Evolutionary conservation across 208 protist genomes (phyloP).

Genomic region (Wallacemonas collosoma): DNA sequence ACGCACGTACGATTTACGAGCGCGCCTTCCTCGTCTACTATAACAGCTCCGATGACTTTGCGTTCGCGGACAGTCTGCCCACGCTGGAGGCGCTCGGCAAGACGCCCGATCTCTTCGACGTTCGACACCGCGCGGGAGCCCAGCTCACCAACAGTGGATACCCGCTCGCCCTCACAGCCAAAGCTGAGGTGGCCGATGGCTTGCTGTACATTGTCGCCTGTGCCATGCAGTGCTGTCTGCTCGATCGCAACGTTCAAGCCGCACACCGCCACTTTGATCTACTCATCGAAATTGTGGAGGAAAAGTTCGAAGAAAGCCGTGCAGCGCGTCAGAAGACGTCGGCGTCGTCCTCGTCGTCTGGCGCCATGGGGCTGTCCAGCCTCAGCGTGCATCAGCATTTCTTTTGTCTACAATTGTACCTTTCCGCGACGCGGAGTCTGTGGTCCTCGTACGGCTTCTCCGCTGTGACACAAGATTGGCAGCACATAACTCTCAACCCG

Average conservation of each 20-base stretch:
- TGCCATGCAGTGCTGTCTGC: constrained; percentile 59
- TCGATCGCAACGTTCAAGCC: constrained; percentile 37
- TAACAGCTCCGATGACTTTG: constrained; percentile 87
- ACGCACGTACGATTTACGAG: constrained; percentile 49
- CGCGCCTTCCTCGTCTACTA: constrained; percentile 80
- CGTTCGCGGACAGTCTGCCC: constrained; percentile 34
- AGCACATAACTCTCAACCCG: background rate
- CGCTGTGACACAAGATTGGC: background rate
- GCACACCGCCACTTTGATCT: constrained; percentile 45
- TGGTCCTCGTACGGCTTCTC: constrained; percentile 42
- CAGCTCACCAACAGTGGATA: constrained; percentile 30
- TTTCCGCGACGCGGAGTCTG: constrained; percentile 53
- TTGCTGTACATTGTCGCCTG: constrained; percentile 60
- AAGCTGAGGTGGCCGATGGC: constrained; percentile 61
- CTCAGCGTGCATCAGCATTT: constrained; percentile 42
- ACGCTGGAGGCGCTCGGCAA: constrained; percentile 62
- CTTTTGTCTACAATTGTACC: constrained; percentile 65
- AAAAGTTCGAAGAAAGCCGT: constrained; percentile 67
- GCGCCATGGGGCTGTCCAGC: constrained; percentile 2
- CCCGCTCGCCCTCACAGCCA: constrained; percentile 44
- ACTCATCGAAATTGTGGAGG: constrained; percentile 62
- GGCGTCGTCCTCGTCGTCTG: background rate
- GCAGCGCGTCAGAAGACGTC: constrained; percentile 8
- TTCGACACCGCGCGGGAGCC: constrained; percentile 22
- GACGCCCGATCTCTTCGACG: constrained; percentile 55